Conservation (phyloP, 805 yeast genomes). For the Peterozyma toletana region DNA sequence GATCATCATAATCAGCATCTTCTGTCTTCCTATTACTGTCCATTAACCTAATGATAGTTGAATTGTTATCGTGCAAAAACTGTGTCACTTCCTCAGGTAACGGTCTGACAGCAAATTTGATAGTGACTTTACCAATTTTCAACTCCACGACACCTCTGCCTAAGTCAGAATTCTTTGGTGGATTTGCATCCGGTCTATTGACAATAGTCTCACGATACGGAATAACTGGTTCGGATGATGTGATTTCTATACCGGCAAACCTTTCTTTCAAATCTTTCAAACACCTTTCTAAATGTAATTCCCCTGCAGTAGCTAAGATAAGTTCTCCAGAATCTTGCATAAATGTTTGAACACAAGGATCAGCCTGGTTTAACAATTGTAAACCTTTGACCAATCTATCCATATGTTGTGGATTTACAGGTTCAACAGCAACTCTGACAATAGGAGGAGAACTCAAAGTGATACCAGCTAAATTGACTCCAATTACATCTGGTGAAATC, state of each 20-base stretch:
- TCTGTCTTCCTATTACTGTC: slow-evolving; percentile 28
- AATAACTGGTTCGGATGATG: slow-evolving; percentile 85
- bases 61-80: slow-evolving; percentile 40
- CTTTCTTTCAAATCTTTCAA: slow-evolving; percentile 83
- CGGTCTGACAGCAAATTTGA: slow-evolving; percentile 42
- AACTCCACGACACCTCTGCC: slow-evolving; percentile 46
- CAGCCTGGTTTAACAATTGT: slow-evolving; percentile 74
- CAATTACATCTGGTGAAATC: slow-evolving; percentile 46
- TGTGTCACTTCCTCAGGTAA: slow-evolving; percentile 42
- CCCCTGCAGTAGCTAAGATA: slow-evolving; percentile 93
- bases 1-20: slow-evolving; percentile 12
- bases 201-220: slow-evolving; percentile 87
- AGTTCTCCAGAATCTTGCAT: slow-evolving; percentile 90
- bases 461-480: slow-evolving; percentile 73
- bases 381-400: slow-evolving; percentile 72
- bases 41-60: slow-evolving; percentile 31
- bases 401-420: slow-evolving; percentile 78
- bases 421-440: slow-evolving; percentile 93
- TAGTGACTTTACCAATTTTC: slow-evolving; percentile 39
- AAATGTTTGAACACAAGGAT: slow-evolving; percentile 87
- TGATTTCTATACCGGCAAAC: slow-evolving; percentile 86
- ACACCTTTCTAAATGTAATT: slow-evolving; percentile 91
- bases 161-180: slow-evolving; percentile 34
- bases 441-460: slow-evolving; percentile 80
- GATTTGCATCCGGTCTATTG: slow-evolving; percentile 41